A percentile compares a stretch with the other conserved stretches of the same genome.
These are phyloP conservation scores for Entomortierella parvispora DNA, from an alignment of 192 early-diverging fungal species.

Conservation along the genomic window DNA sequence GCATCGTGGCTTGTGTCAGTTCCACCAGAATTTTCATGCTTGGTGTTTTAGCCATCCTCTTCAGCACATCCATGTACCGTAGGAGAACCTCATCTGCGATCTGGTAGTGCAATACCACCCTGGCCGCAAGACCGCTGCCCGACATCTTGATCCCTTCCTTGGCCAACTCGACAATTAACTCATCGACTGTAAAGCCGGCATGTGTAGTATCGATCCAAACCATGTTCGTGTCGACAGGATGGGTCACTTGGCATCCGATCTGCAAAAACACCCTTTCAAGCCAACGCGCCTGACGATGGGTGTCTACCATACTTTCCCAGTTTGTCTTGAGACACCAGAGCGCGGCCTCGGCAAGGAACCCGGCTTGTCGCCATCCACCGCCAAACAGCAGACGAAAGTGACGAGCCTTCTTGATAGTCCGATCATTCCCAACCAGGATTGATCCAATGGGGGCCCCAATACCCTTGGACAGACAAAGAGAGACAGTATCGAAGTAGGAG, in stretches of 20 bases:
- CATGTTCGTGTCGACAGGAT: conserved; percentile 89
- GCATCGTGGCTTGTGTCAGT: conserved; percentile 12
- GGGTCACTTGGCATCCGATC: conserved; percentile 69
- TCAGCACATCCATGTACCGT: conserved; percentile 50
- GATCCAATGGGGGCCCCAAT: conserved; percentile 93
- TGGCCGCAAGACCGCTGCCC: conserved; percentile 50
- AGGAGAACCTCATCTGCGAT: conserved; percentile 63
- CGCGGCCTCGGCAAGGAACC: conserved; percentile 80
- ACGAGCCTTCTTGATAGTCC: conserved; percentile 78
- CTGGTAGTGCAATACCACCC: conserved; percentile 80
- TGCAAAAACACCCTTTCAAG: conserved; percentile 68
- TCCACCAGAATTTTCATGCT: conserved; percentile 24
- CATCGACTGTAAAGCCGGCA: conserved; percentile 56
- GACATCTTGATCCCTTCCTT: conserved; percentile 64
- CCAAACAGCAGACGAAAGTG: conserved; percentile 91
- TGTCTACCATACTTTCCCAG: conserved; percentile 72
- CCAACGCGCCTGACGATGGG: conserved; percentile 71
- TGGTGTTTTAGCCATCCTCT: conserved; percentile 19
- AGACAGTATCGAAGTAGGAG: conserved; percentile 80
- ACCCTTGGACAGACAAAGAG: conserved; percentile 90
- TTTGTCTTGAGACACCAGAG: conserved; percentile 77
- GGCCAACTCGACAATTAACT: conserved; percentile 56
- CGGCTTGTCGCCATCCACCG: conserved; percentile 93
- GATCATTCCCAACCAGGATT: conserved; percentile 74
- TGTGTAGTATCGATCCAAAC: conserved; percentile 71